These are phyloP conservation scores for Capsicum rhomboideum DNA, from an alignment of 257 asterid species.

Conservation along the genomic window DNA sequence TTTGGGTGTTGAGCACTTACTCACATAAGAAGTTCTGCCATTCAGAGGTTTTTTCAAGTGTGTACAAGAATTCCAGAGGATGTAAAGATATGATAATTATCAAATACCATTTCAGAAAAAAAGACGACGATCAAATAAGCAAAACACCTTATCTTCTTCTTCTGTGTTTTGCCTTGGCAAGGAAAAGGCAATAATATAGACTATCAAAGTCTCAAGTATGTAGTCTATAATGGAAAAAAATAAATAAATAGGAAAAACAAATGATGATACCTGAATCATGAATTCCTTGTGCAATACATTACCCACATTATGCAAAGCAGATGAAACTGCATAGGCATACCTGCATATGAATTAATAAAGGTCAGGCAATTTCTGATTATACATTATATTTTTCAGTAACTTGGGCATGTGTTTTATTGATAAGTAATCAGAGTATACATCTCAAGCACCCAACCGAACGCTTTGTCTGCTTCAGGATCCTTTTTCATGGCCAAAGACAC, in stretches of 20 bases:
- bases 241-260: neutral
- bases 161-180: neutral
- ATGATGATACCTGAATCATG: slow-evolving; percentile 78
- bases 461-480: slow-evolving; percentile 87
- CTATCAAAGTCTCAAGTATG: neutral
- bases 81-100: neutral
- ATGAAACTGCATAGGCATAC: slow-evolving; percentile 91
- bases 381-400: neutral
- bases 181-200: neutral
- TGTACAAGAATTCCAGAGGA: neutral
- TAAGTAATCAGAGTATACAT: slow-evolving; percentile 29
- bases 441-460: slow-evolving; percentile 99
- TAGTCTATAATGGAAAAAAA: neutral
- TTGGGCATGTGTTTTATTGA: neutral
- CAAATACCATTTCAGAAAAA: neutral
- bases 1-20: neutral
- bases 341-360: slow-evolving; percentile 28
- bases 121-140: neutral
- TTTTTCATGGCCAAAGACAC: slow-evolving; percentile 91
- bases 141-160: neutral
- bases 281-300: slow-evolving; percentile 81
- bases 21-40: neutral
- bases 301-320: slow-evolving; percentile 77
- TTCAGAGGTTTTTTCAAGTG: neutral
- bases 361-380: neutral